Evolutionary conservation across 2,329 filamentous ascomycete genomes (phyloP), one percentile per base, ranked within the genome.

Genomic region (Harringtonia aguacate): DNA sequence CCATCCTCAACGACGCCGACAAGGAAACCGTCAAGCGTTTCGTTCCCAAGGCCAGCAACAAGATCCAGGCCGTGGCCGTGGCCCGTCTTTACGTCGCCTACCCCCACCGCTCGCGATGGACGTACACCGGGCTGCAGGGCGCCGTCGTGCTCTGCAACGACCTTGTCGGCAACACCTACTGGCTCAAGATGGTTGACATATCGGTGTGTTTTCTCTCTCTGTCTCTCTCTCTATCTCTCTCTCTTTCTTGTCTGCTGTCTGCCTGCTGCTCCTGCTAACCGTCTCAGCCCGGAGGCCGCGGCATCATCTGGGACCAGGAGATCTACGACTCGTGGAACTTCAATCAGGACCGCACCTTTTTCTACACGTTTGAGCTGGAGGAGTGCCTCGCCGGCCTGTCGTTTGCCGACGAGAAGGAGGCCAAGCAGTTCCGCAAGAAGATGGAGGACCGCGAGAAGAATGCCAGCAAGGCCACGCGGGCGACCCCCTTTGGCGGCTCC

Each of bases 331-430:
- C 80, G 41, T 97, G 94, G 73, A 72, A 74, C 50, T 98, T 97
- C 70, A 95, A 95, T 65, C 90, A 95, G 59, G 92, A 98, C 61
- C 82, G 92, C 49, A 90, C 86, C 48, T 98, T 95, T 67, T 98
- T 98, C 66, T 89, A 97, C 65, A 88, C 86, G 7, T 98, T 98
- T 60, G 92, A 98, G 67, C 75, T 95, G 45, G 89, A 97, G 64
- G 81, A 94, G 50, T 97, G 88, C 57, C 68, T 94, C 48, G 92
- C 88, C 7, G 92, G 82, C 1, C 68, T 98, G 48, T 95, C 87
- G 21, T 98, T 98, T 57, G 81, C 84, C 48, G 92, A 97, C 62
- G 92, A 97, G 69, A 97, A 95, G 65, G 92, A 98, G 67, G 92
- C 92, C 29, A 94, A 86, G 66, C 85, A 86, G 47, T 97, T 98